These are phyloP conservation scores for Scedosporium dehoogii DNA, from an alignment of 2,329 filamentous ascomycete species.

Conservation along the genomic window DNA sequence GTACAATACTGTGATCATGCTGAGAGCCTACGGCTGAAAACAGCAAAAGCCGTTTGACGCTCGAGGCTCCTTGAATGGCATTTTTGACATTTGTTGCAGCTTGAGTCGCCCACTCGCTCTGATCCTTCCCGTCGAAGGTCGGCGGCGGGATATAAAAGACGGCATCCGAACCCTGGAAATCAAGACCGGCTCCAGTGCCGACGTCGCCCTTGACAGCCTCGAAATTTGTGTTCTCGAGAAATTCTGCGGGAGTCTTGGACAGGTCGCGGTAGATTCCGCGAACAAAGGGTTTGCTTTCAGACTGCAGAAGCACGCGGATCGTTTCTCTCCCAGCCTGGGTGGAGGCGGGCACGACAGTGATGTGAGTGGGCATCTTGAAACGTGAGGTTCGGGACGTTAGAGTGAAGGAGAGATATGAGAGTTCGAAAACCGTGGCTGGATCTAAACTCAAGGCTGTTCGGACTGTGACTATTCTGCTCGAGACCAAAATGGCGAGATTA, in stretches of 20 bases:
- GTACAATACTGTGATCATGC: constrained; percentile 19
- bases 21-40: constrained; percentile 21
- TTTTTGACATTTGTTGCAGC: constrained; percentile 15
- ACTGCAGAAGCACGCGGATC: constrained; percentile 17
- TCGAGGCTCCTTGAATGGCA: constrained; percentile 12
- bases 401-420: neutral
- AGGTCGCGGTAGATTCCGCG: constrained; percentile 21
- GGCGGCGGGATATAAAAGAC: constrained; percentile 24
- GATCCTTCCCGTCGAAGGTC: constrained; percentile 15
- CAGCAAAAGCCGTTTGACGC: constrained; percentile 15
- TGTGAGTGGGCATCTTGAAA: constrained; percentile 17
- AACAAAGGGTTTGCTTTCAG: constrained; percentile 13
- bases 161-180: constrained; percentile 19
- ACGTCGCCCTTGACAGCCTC: constrained; percentile 21
- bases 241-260: constrained; percentile 19
- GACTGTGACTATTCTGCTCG: no score
- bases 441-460: no score
- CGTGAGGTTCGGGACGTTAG: neutral
- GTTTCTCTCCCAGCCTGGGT: constrained; percentile 20
- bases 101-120: constrained; percentile 14
- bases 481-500: no score
- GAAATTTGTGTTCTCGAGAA: constrained; percentile 18
- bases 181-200: constrained; percentile 13
- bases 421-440: no score
- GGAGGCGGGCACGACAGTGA: constrained; percentile 23